A percentile compares a stretch with the other conserved stretches of the same genome.
These are phyloP conservation scores for Malassezia yamatoensis DNA, from an alignment of 1,284 basidiomycete genomes.

Conservation along the genomic window DNA sequence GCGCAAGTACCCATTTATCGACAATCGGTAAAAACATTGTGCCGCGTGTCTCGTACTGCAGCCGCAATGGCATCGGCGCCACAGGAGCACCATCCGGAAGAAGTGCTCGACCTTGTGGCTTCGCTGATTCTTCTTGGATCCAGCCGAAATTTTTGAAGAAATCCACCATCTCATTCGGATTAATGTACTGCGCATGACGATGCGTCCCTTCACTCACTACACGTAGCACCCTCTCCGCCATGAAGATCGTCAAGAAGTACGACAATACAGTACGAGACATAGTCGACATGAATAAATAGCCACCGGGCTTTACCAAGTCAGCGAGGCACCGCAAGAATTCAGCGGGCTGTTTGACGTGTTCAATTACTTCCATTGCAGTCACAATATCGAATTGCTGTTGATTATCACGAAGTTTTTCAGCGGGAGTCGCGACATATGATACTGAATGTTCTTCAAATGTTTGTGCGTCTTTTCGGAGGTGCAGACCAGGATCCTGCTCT, in stretches of 20 bases:
- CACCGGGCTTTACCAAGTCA: slow-evolving; percentile 61
- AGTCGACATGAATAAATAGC: slow-evolving; percentile 91
- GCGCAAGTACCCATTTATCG: slow-evolving; percentile 26
- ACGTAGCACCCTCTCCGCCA: slow-evolving; percentile 70
- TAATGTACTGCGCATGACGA: slow-evolving; percentile 79
- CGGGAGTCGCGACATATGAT: slow-evolving; percentile 66
- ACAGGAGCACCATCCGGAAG: background rate
- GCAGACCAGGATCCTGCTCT: slow-evolving; percentile 58
- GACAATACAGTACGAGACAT: slow-evolving; percentile 84
- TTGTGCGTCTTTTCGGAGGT: slow-evolving; percentile 7
- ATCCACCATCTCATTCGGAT: slow-evolving; percentile 71
- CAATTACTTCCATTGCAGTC: slow-evolving; percentile 94
- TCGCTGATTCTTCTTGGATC: slow-evolving; percentile 16
- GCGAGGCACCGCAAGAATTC: slow-evolving; percentile 55
- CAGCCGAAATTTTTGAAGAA: slow-evolving; percentile 60
- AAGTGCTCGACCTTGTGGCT: background rate
- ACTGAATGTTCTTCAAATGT: slow-evolving; percentile 39
- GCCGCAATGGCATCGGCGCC: slow-evolving; percentile 20
- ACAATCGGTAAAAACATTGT: slow-evolving; percentile 37
- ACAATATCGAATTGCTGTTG: slow-evolving; percentile 72
- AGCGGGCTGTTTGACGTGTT: slow-evolving; percentile 87
- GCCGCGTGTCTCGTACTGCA: slow-evolving; percentile 37
- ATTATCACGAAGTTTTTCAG: slow-evolving; percentile 56
- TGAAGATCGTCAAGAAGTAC: slow-evolving; percentile 76
- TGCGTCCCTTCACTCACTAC: slow-evolving; percentile 84